Base-by-base conservation (phyloP, 2,329 filamentous ascomycete genomes). In the Trichoderma sp. region DNA sequence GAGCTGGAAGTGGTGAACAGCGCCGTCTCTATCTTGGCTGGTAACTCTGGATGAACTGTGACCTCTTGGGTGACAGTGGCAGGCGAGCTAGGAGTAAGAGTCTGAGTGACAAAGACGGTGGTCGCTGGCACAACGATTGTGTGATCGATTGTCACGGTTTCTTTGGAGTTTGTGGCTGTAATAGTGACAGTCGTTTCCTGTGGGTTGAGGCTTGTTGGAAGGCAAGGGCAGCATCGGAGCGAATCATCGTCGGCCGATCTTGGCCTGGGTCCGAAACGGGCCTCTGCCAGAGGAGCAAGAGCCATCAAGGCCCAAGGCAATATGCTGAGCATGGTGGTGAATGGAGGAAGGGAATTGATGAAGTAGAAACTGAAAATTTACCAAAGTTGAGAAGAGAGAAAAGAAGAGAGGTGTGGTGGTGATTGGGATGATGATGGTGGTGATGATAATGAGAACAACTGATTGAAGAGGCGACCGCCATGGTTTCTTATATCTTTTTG, bases 181-280 rank as follows among this genome's bases (percentile, higher is more conserved):
- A 83, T 76, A 24, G 80, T 83, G 45, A 83, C 77, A 12, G 80
- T 81, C 9, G 75, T 75, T 9, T 60, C 41, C 14, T 64, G 78
- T n/a, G 76, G 73, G 9, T 65, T 73, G 27, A 77, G 33, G 14
- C 72, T 76, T 27, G 76, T 77, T 21, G 79, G 59, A 11, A 74
- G 74, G 29, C 83, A 84, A 41, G 83, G 80, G 59, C 81, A 83
- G 67, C 81, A 83, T 64, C 81, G 79, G 5, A 79, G 74, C n/a
- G 69, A 72, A 18, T 77, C 72, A 16, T 75, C 76, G 41, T 9
- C 18, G 64, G 78, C 79, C 29, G 77, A 53, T 9, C 77, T 74
- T 21, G 80, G 66, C 38, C 78, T 77, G 31, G 33, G 21, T 35
- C 77, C 77, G 41, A 80, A 77, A 18, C 77, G 79, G 60, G 82